Base-by-base conservation (phyloP, 179 eudicot species). In the Nepenthes alata region DNA sequence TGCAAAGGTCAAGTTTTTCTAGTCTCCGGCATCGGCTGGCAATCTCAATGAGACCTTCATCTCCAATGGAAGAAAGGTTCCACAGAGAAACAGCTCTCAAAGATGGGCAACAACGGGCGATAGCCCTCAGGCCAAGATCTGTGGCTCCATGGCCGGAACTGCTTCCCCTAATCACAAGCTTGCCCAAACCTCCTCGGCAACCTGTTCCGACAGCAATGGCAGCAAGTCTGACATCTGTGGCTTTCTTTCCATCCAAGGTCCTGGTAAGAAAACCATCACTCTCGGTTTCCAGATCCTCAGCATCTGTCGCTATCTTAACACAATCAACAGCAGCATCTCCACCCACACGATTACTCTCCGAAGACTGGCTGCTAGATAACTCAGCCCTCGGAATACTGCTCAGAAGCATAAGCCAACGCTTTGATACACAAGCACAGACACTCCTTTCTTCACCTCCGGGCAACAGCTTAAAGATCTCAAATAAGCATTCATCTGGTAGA, bases 401-500 rank as follows among this genome's bases (percentile, higher is more conserved):
- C 68, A 84, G 36, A 53, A 87, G 86, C 71, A 60, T 66, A 59
- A 89, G 97, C 91, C 91, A 89, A 25, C 95, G 87, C 73, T 84
- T 89, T 35, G 97, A 85, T 11, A 89, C 95, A 11, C 72, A 60
- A 34, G 85, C 85, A 62, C 83, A 86, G 8, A 69, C 66, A 65
- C 87, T 80, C 69, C 91, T 79, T 57, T 85, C 91, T 65, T 83
- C 75, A 52, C 77, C 82, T 0, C 77, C 87, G 5, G 84, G 79
- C 63, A 89, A 76, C 11, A 84, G 91, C 59, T 87, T 75, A 68
- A 89, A 73, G 62, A 89, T 67, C 89, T 87, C 97, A 50, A 81
- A 87, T 34, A 89, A 72, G 71, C 95, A 89, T 77, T 87, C 97
- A 58, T 89, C 91, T 1, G 95, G 97, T 55, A 89, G 95, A 57